phyloP scores from a whole-genome alignment of 345 rosid species.

The Eucalyptus curtisii region DNA sequence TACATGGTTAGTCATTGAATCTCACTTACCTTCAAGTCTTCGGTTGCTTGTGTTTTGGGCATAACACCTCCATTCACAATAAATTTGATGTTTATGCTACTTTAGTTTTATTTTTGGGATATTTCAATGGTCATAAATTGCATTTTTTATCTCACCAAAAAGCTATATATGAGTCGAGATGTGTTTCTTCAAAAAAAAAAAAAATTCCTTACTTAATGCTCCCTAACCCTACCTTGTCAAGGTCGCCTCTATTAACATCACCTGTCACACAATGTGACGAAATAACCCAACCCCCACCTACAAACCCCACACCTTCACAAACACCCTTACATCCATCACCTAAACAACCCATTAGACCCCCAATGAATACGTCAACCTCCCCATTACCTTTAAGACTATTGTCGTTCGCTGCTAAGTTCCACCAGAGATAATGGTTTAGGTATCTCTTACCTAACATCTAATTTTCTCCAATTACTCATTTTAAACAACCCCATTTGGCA shows the following conservation, averaged over 20 bases:
- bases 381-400: not conserved
- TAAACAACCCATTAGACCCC: not conserved
- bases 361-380: not conserved
- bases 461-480: not conserved
- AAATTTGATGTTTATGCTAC: no score
- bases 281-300: no score
- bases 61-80: no score
- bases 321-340: not conserved
- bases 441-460: no score
- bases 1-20: no score
- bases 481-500: not conserved
- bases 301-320: not conserved
- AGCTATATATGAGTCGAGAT: not conserved
- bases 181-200: not conserved
- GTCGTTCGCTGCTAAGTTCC: not conserved
- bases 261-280: no score
- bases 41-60: no score
- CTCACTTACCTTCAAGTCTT: no score
- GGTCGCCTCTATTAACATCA: no score
- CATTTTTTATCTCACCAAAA: not conserved
- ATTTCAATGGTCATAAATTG: no score
- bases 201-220: not conserved
- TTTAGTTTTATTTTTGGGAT: no score
- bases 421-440: no score
- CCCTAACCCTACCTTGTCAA: not conserved